These are phyloP conservation scores for Lentinula raphanica DNA, from an alignment of 768 basidiomycete species.

Conservation along the genomic window DNA sequence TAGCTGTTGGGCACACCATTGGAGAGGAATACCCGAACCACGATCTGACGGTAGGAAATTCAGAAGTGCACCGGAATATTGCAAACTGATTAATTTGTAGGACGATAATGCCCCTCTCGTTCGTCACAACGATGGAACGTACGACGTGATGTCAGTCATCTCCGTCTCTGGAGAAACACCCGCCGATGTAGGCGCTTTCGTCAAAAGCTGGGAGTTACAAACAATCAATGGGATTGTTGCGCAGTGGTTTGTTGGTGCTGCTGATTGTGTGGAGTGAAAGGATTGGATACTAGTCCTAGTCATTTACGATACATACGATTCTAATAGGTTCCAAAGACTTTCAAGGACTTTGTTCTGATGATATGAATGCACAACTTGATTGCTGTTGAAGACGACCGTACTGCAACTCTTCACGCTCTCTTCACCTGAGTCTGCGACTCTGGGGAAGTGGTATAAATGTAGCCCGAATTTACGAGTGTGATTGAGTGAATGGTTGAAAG, in stretches of 20 bases:
- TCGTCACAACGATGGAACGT: slow-evolving; percentile 7
- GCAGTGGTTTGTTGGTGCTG: slow-evolving; percentile 6
- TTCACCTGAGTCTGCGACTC: too few species aligned
- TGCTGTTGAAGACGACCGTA: too few species aligned
- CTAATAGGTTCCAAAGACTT: too few species aligned
- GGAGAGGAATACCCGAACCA: slow-evolving; percentile 1
- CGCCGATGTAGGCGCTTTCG: slow-evolving; percentile 5
- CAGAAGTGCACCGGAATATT: neutral
- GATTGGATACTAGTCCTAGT: too few species aligned
- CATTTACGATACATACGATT: too few species aligned
- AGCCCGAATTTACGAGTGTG: too few species aligned
- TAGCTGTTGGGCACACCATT: slow-evolving; percentile 8
- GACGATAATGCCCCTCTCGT: slow-evolving; percentile 1
- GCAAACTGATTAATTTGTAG: neutral
- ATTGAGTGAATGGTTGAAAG: too few species aligned
- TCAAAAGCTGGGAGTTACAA: slow-evolving; percentile 3
- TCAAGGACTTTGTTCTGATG: too few species aligned
- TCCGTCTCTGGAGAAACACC: neutral
- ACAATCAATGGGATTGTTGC: slow-evolving; percentile 4
- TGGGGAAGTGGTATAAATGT: too few species aligned
- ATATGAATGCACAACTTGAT: too few species aligned
- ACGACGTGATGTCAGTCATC: slow-evolving; percentile 4
- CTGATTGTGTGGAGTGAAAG: slow-evolving; percentile 2
- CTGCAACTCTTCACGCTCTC: too few species aligned
- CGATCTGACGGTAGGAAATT: neutral